Percentiles rank a stretch among this genome's conserved stretches.
These are phyloP conservation scores for Lentinula sp. DNA, from an alignment of 768 basidiomycete species.

Conservation along the genomic window DNA sequence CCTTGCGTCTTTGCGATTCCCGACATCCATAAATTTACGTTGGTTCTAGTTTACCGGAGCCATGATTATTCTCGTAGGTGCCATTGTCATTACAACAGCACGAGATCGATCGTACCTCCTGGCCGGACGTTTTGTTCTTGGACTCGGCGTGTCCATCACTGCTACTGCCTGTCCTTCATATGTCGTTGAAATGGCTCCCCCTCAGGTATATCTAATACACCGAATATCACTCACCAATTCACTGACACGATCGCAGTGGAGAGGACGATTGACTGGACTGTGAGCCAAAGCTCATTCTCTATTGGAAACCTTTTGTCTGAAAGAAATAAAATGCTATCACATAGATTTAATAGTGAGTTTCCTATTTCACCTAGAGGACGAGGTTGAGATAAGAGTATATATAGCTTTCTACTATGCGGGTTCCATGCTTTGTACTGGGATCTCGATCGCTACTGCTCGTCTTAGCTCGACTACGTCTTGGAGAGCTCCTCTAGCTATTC, in stretches of 20 bases:
- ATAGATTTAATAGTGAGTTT: conserved; percentile 15
- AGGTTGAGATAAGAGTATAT: not conserved
- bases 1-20: not conserved
- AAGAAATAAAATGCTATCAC: conserved; percentile 6
- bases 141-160: conserved; percentile 45
- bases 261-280: conserved; percentile 44
- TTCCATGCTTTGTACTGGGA: conserved; percentile 37
- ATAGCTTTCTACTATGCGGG: conserved; percentile 41
- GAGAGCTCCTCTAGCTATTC: conserved; percentile 48
- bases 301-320: conserved; percentile 14
- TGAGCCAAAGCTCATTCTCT: conserved; percentile 22
- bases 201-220: conserved; percentile 25
- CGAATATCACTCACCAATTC: not conserved
- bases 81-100: conserved; percentile 39
- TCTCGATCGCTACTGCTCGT: conserved; percentile 35
- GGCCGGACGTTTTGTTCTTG: conserved; percentile 46
- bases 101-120: conserved; percentile 40
- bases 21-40: no score
- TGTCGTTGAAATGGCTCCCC: conserved; percentile 54
- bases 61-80: conserved; percentile 36
- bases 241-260: conserved; percentile 27
- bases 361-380: not conserved
- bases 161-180: conserved; percentile 39
- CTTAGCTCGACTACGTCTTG: conserved; percentile 30
- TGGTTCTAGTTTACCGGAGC: conserved; percentile 28